Percentiles rank a stretch among this genome's conserved stretches.
phyloP scores from a whole-genome alignment of 2,329 filamentous ascomycete species.

The Pseudogymnoascus sp. region DNA sequence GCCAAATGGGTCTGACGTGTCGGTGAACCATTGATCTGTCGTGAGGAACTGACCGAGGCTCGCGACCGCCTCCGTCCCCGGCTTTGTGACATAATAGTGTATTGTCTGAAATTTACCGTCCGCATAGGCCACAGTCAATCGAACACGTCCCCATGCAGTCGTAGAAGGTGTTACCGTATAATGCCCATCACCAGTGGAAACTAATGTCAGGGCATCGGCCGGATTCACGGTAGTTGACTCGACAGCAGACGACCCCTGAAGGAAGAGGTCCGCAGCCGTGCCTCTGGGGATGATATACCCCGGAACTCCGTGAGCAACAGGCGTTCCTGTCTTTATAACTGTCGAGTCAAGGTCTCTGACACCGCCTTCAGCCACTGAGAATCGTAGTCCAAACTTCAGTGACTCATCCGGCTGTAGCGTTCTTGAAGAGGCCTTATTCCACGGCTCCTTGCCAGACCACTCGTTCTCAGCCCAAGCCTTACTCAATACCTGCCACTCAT shows the following conservation, averaged over 20 bases:
- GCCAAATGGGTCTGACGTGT: constrained; percentile 46
- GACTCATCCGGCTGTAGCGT: constrained; percentile 38
- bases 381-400: constrained; percentile 43
- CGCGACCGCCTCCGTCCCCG: constrained; percentile 35
- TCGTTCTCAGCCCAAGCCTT: constrained; percentile 49
- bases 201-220: constrained; percentile 31
- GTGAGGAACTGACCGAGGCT: constrained; percentile 48
- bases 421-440: constrained; percentile 47
- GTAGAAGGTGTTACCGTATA: constrained; percentile 39
- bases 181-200: constrained; percentile 22
- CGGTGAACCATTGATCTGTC: constrained; percentile 44
- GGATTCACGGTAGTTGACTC: constrained; percentile 35
- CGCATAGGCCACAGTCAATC: constrained; percentile 40
- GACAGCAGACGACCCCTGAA: constrained; percentile 36
- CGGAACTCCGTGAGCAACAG: constrained; percentile 45
- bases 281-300: constrained; percentile 48
- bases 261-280: constrained; percentile 37
- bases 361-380: constrained; percentile 37
- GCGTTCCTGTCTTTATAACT: constrained; percentile 36
- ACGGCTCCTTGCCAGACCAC: constrained; percentile 43
- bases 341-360: constrained; percentile 42
- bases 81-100: constrained; percentile 49
- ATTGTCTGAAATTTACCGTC: constrained; percentile 44
- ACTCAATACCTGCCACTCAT: constrained; percentile 51
- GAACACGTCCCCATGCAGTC: constrained; percentile 42